A percentile compares a stretch with the other conserved stretches of the same genome.
phyloP scores from a whole-genome alignment of 352 stramenopile species.

The Phytophthora constricta region DNA sequence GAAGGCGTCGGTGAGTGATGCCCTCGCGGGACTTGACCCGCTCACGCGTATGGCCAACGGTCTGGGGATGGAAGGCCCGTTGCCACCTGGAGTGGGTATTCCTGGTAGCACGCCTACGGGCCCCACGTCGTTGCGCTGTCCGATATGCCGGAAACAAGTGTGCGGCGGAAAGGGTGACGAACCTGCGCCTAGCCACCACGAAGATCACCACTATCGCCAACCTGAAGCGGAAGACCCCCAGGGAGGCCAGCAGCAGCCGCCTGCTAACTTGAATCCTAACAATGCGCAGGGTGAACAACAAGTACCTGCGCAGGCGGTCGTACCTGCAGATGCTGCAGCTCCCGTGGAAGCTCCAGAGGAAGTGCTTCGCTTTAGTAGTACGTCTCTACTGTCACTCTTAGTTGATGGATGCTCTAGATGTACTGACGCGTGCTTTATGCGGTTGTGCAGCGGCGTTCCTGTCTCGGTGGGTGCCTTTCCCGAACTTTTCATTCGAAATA shows the following conservation, averaged over 20 bases:
- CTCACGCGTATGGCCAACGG: conserved; percentile 43
- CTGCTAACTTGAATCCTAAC: not conserved
- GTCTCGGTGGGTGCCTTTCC: conserved; percentile 72
- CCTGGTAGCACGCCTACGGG: conserved; percentile 5
- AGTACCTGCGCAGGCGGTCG: not conserved
- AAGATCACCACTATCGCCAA: not conserved
- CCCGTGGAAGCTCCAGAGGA: conserved; percentile 42
- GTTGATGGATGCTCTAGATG: conserved; percentile 4
- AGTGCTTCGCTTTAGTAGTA: conserved; percentile 83
- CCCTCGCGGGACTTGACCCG: conserved; percentile 48
- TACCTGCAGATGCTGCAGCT: conserved; percentile 8
- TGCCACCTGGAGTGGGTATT: conserved; percentile 9
- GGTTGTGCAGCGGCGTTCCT: conserved; percentile 62
- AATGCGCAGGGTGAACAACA: not conserved
- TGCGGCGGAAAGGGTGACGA: conserved; percentile 45
- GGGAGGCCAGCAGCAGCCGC: not conserved
- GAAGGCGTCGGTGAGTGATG: conserved; percentile 63
- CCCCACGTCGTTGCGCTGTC: conserved; percentile 55
- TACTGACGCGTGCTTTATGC: conserved; percentile 24
- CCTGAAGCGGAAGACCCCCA: conserved; percentile 5
- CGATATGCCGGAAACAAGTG: conserved; percentile 70
- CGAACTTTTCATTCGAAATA: conserved; percentile 81
- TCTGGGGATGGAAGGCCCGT: conserved; percentile 36
- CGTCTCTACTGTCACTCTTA: conserved; percentile 22
- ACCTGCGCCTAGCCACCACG: not conserved